These are phyloP conservation scores for Solanum stenotomum DNA, from an alignment of 257 asterid genomes.

Conservation along the genomic window DNA sequence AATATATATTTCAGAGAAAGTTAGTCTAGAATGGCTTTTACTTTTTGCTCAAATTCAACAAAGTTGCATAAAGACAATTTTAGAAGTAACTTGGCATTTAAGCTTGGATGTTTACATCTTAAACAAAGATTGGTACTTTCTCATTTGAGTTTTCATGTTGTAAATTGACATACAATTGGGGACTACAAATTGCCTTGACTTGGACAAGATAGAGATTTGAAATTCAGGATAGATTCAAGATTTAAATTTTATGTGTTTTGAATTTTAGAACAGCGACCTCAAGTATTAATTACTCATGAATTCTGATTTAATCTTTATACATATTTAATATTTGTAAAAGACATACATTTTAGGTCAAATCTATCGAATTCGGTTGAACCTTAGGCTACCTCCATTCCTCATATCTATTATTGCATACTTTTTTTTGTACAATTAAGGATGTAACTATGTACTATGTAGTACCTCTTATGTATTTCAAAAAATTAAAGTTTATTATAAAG, in stretches of 20 bases:
- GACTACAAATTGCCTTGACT: neutral
- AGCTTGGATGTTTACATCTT: neutral
- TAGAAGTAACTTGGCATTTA: neutral
- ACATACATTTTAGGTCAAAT: neutral
- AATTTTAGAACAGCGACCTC: neutral
- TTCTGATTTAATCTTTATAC: neutral
- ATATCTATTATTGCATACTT: neutral
- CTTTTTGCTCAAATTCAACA: neutral
- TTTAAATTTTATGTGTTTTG: neutral
- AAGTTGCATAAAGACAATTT: neutral
- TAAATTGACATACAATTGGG: neutral
- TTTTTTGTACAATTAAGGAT: neutral
- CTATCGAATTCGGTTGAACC: neutral
- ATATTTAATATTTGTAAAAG: neutral
- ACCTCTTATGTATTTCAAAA: neutral
- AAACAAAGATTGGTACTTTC: neutral
- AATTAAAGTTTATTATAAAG: neutral
- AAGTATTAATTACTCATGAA: neutral
- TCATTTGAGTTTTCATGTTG: neutral
- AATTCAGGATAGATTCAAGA: neutral
- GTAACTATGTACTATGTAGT: neutral
- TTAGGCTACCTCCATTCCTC: neutral
- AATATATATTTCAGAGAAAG: constrained; percentile 17
- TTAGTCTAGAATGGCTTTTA: neutral
- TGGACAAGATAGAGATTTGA: neutral